Evolutionary conservation across 257 asterid species (phyloP).

Genomic region (Nicotiana obtusifolia): DNA sequence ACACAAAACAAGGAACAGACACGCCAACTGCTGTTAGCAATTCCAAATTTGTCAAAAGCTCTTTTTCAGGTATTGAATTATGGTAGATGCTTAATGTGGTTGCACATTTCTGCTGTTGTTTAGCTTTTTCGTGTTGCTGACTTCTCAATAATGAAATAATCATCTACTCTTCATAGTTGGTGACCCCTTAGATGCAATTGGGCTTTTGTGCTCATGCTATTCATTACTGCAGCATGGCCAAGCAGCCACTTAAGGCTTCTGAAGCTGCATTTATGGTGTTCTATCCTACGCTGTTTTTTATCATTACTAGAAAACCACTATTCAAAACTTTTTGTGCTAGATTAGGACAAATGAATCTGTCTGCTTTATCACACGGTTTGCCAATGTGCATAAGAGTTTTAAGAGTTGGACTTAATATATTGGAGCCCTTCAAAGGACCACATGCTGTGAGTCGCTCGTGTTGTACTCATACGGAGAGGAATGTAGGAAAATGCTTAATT

Average conservation of each 20-base stretch:
- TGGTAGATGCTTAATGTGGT: not conserved
- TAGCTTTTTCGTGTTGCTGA: slow-evolving; percentile 7
- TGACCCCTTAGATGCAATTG: not conserved
- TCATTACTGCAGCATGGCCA: not conserved
- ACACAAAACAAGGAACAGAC: slow-evolving; percentile 80
- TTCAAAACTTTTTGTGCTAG: not conserved
- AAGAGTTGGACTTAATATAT: not conserved
- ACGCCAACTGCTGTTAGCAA: slow-evolving; percentile 54
- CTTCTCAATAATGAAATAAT: slow-evolving; percentile 4
- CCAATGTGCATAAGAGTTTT: not conserved
- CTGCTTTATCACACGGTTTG: not conserved
- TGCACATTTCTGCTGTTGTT: not conserved
- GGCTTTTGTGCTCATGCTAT: not conserved
- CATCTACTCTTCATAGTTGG: slow-evolving; percentile 11
- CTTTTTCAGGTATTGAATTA: slow-evolving; percentile 63
- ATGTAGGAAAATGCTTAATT: not conserved
- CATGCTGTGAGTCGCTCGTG: not conserved
- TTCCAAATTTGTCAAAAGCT: slow-evolving; percentile 75
- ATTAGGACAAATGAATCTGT: not conserved
- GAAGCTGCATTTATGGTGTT: not conserved
- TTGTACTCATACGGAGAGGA: not conserved
- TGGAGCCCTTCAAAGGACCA: not conserved
- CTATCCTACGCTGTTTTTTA: not conserved
- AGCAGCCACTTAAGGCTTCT: not conserved
- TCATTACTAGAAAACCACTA: not conserved